These are phyloP conservation scores for Agrostemma githago DNA, from an alignment of 148 eudicot species.

Conservation along the genomic window DNA sequence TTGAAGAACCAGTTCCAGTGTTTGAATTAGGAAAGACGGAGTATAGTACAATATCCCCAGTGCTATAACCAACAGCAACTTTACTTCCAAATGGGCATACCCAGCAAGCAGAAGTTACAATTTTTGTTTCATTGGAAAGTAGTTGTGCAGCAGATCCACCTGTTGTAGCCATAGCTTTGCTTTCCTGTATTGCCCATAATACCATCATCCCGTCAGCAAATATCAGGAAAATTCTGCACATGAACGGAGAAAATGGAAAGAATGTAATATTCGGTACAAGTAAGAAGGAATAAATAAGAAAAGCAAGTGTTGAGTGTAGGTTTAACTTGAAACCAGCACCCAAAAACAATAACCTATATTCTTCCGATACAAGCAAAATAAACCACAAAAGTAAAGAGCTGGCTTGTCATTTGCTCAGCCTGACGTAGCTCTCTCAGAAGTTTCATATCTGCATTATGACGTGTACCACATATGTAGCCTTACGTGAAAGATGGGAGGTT, in stretches of 20 bases:
- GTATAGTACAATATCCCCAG: constrained; percentile 72
- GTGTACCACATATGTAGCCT: neutral
- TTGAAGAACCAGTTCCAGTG: constrained; percentile 30
- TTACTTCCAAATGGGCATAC: constrained; percentile 82
- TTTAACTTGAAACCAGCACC: constrained; percentile 6
- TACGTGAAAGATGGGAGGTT: neutral
- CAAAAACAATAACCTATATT: neutral
- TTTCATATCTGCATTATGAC: neutral
- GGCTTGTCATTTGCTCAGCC: neutral
- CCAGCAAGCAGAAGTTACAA: constrained; percentile 87
- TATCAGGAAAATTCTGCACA: constrained; percentile 67
- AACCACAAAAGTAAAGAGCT: constrained; percentile 3
- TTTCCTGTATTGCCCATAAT: constrained; percentile 78
- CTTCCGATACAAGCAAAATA: neutral
- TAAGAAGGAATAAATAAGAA: neutral
- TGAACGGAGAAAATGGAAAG: constrained; percentile 14
- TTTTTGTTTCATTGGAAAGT: constrained; percentile 56
- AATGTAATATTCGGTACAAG: neutral
- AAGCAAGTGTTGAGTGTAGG: neutral
- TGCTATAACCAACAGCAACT: constrained; percentile 70
- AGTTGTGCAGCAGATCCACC: constrained; percentile 45
- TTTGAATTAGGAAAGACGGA: constrained; percentile 38
- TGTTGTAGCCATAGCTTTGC: constrained; percentile 52
- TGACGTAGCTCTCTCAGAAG: neutral
- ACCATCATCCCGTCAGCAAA: constrained; percentile 67